phyloP scores from a whole-genome alignment of 1,284 basidiomycete species.

The Sphagnurus paluster region DNA sequence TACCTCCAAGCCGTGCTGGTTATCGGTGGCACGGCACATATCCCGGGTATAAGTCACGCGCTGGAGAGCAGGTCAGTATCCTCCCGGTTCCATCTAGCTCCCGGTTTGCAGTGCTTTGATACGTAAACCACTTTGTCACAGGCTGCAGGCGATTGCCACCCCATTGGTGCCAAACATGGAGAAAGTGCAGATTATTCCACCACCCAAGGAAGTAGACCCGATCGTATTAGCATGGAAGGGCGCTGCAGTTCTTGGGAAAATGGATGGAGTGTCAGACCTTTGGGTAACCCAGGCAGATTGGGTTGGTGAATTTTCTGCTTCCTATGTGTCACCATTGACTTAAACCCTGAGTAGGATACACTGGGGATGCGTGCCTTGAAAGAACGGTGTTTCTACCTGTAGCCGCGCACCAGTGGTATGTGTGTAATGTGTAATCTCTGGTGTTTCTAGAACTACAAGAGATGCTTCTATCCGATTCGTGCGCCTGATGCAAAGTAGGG shows the following conservation, averaged over 20 bases:
- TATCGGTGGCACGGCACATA: conserved; percentile 78
- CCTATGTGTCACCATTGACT: conserved; percentile 9
- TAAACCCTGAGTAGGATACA: conserved; percentile 50
- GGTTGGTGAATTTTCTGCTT: conserved; percentile 45
- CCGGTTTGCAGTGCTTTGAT: conserved; percentile 2
- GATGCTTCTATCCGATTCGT: conserved; percentile 11
- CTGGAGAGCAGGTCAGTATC: conserved; percentile 69
- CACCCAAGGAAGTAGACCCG: conserved; percentile 92
- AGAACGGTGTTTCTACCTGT: conserved; percentile 77
- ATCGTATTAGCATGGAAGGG: conserved; percentile 94
- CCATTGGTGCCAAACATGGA: conserved; percentile 79
- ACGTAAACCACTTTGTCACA: conserved; percentile 23
- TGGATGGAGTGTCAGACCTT: conserved; percentile 87
- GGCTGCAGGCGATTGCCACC: conserved; percentile 84
- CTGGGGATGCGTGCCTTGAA: conserved; percentile 79
- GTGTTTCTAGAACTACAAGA: conserved; percentile 11
- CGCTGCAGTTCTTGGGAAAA: conserved; percentile 88
- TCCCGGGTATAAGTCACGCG: conserved; percentile 77
- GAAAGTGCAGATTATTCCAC: conserved; percentile 86
- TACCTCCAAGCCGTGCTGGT: conserved; percentile 89
- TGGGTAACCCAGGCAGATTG: conserved; percentile 90
- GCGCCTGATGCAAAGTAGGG: conserved; percentile 4
- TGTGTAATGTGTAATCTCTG: conserved; percentile 1
- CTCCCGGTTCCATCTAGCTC: not conserved
- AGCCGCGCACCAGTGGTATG: conserved; percentile 6